Percentiles rank a stretch among this genome's conserved stretches.
phyloP scores from a whole-genome alignment of 371 early-diverging fungal species.

The Smittium mucronatum region DNA sequence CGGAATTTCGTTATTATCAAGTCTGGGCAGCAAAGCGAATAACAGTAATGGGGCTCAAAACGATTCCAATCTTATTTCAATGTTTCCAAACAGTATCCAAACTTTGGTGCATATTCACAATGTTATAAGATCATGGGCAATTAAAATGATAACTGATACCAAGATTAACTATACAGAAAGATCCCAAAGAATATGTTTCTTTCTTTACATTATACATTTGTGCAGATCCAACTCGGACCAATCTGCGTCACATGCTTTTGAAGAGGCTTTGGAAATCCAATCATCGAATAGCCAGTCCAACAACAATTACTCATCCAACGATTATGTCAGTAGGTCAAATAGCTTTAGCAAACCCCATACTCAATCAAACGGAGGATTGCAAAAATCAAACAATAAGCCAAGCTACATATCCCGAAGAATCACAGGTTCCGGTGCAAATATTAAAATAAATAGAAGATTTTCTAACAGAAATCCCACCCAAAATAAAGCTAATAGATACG shows the following conservation, averaged over 20 bases:
- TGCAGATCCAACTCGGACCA: conserved; percentile 36
- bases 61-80: conserved; percentile 29
- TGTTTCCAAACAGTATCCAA: conserved; percentile 56
- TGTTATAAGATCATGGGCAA: conserved; percentile 58
- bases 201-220: conserved; percentile 42
- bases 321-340: not conserved
- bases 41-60: not conserved
- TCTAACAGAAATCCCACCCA: not conserved
- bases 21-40: conserved; percentile 3
- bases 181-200: conserved; percentile 44
- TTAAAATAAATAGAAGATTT: conserved; percentile 9
- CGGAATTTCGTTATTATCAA: conserved; percentile 2
- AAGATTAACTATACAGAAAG: conserved; percentile 39
- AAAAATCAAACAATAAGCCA: not conserved
- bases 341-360: not conserved
- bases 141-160: conserved; percentile 42
- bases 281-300: not conserved
- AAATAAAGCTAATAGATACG: conserved; percentile 20
- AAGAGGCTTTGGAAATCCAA: conserved; percentile 13
- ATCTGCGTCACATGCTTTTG: conserved; percentile 31
- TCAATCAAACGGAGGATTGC: not conserved
- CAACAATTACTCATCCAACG: not conserved
- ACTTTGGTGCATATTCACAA: conserved; percentile 54
- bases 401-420: conserved; percentile 24
- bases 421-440: conserved; percentile 21